Conservation (phyloP, 2,329 filamentous ascomycete species). For the Hymenoscyphus linearis region DNA sequence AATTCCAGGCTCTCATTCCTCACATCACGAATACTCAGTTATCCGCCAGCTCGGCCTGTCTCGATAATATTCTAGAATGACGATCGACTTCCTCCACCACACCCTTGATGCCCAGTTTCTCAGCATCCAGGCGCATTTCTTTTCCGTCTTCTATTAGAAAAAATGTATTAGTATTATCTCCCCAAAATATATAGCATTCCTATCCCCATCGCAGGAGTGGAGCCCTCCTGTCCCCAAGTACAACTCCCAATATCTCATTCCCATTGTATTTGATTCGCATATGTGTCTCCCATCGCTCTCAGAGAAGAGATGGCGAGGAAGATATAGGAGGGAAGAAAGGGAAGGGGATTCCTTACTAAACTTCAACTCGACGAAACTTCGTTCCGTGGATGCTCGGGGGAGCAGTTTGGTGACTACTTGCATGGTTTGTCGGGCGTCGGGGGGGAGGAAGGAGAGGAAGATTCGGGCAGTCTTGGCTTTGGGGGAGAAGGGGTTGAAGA, state of each 20-base stretch:
- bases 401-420: constrained; percentile 74
- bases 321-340: not conserved
- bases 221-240: too few relatives aligned
- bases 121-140: constrained; percentile 75
- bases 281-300: too few relatives aligned
- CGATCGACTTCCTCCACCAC: constrained; percentile 85
- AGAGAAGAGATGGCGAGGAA: too few relatives aligned
- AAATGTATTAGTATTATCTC: not conserved
- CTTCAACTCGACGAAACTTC: constrained; percentile 67
- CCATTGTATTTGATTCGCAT: too few relatives aligned
- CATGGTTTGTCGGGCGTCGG: constrained; percentile 71
- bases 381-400: constrained; percentile 61
- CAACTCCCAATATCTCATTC: too few relatives aligned
- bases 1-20: not conserved
- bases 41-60: constrained; percentile 71
- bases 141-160: constrained; percentile 79
- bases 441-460: constrained; percentile 80
- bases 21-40: constrained; percentile 19
- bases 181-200: too few relatives aligned
- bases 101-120: constrained; percentile 77
- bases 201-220: not conserved
- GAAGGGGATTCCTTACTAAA: constrained; percentile 65
- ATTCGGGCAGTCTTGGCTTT: constrained; percentile 77
- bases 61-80: constrained; percentile 75
- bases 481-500: constrained; percentile 87